Evolutionary conservation across 106 monocot genomes (phyloP), one percentile per base, ranked within the genome.

Genomic region (Amphibolis antarctica): DNA sequence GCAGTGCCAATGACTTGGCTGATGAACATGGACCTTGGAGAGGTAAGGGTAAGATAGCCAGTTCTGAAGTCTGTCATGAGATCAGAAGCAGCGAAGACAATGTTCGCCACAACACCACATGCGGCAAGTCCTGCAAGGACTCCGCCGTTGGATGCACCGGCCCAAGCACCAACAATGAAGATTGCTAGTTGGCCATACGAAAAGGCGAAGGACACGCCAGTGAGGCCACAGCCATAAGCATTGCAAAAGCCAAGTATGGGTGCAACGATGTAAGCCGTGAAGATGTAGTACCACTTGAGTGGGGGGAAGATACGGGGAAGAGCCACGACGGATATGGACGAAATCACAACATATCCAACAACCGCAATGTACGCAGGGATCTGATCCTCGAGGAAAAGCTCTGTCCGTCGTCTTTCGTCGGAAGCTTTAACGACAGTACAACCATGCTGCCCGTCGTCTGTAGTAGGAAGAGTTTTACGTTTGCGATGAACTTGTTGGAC

Each of bases 11-110:
- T 79, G 18, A 83, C 69, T 28, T 88, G 93, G 74, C 88, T 85
- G 20, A 93, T 14, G 43, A 93, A 80, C 93, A 93, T 93, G 25
- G 93, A 82, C 49, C 81, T 66, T 7, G 88, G 88, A 0, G 93
- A 93, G 10, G 93, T 74, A 18, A 88, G 68, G 1, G 93, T 93
- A 48, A 93, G 70, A 46, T 88, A 88, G 3, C 84, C 93, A 0
- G 82, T 93, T 61, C 88, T 88, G 83, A 93, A 85, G 51, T 93
- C 88, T 60, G 85, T 88, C 78, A 85, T 93, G 24, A 88, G 76
- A 48, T 93, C 81, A 0, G 93, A 85, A 15, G 88, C 83, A 10
- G 83, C 83, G 59, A 79, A 88, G 5, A 88, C 88, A 21, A 88
- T 83, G 54, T 76, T 81, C 74, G 85, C 88, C 78, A 93, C 81